Base-by-base conservation (phyloP, 257 asterid genomes). In the Ophiorrhiza pumila region DNA sequence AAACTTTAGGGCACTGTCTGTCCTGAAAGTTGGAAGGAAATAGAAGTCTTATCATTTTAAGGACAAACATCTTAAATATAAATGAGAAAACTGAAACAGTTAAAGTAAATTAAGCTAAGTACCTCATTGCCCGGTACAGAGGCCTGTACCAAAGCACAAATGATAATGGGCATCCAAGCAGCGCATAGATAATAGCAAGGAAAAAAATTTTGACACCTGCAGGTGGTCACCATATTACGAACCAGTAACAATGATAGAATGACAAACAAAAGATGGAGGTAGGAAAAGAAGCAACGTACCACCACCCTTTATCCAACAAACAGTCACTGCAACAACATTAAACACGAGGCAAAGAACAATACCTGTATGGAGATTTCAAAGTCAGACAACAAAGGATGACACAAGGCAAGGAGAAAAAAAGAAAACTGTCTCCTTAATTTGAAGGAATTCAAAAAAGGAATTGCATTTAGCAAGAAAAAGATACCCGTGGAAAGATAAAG, bases 121-220 rank as follows among this genome's bases (percentile, higher is more conserved):
- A 93, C 98, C 98, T 89, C 92, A 93, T 85, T 69, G 97, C 98
- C 25, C 90, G 90, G 82, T 94, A 94, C 78, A 94, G 79, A 41
- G 98, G 98, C 84, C 93, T 85, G 91, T 93, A 93, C 97, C 98
- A 94, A 60, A 94, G 84, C 77, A 91, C 87, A 78, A 89, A 94
- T 20, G 98, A 94, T 61, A 90, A 82, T 62, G 98, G 98, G 78
- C 90, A 83, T 71, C 98, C 98, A 84, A 73, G 75, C 73, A 94
- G 68, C 47, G 91, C 93, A 86, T 94, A 94, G 81, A 94, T 94
- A 74, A 90, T 73, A 73, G 97, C 90, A 77, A 94, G 92, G 81
- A 91, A 86, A 80, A 94, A 94, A 43, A 91, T 89, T 85, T 77
- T 91, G 82, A 91, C 98, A 79, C 98, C 98, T 94, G 65, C 72